phyloP scores from a whole-genome alignment of 2,329 filamentous ascomycete species.

The Trichoderma pleuroti region DNA sequence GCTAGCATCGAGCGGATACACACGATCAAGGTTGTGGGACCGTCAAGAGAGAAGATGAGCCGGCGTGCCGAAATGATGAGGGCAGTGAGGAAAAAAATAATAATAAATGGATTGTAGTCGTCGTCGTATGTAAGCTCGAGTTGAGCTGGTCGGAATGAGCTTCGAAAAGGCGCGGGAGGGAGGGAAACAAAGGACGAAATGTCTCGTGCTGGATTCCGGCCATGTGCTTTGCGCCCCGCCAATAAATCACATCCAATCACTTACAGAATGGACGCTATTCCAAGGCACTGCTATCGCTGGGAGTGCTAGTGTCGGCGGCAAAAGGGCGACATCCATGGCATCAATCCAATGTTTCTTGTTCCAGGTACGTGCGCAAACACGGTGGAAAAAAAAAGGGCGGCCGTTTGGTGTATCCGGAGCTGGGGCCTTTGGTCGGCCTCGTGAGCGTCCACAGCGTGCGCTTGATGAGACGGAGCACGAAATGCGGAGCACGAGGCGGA shows the following conservation, averaged over 20 bases:
- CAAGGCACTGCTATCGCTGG: background rate
- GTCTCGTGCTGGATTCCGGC: background rate
- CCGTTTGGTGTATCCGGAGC: background rate
- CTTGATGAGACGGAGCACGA: slow-evolving; percentile 6
- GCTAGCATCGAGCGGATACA: slow-evolving; percentile 8
- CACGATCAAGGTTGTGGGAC: slow-evolving; percentile 10
- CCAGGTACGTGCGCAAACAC: background rate
- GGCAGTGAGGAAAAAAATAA: slow-evolving; percentile 1
- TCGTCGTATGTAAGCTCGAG: background rate
- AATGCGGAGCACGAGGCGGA: background rate
- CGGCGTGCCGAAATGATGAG: slow-evolving; percentile 7
- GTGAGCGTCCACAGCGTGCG: slow-evolving; percentile 5
- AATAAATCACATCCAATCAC: background rate
- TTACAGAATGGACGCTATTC: too few species aligned
- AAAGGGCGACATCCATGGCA: background rate
- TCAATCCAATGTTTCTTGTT: background rate
- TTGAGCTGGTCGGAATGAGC: background rate
- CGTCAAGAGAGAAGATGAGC: background rate
- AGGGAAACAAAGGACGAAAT: background rate
- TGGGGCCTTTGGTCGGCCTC: background rate
- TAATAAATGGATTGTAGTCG: background rate
- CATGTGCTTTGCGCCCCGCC: background rate
- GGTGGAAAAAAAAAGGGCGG: background rate
- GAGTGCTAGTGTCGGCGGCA: background rate
- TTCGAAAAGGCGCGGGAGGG: background rate